Percentiles rank a stretch among this genome's conserved stretches.
These are phyloP conservation scores for Mallotus repandus DNA, from an alignment of 441 rosid species.

Conservation along the genomic window DNA sequence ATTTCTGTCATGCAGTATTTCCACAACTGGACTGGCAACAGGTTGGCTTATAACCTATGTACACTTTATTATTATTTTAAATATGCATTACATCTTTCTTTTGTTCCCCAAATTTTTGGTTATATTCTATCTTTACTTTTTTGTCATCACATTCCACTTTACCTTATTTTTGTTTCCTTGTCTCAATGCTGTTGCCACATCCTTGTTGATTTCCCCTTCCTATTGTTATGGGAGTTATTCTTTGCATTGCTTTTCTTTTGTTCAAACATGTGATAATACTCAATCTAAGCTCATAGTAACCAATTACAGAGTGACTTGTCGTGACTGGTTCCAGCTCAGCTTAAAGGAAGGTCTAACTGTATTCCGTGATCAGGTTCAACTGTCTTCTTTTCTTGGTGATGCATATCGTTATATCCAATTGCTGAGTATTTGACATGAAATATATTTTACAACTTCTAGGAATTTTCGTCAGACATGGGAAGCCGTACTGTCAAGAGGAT, in stretches of 20 bases:
- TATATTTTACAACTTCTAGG: constrained; percentile 40
- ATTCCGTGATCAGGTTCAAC: constrained; percentile 84
- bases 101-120: neutral
- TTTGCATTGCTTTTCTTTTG: neutral
- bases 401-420: neutral
- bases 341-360: constrained; percentile 99
- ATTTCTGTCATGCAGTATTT: constrained; percentile 69
- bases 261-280: neutral
- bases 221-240: constrained; percentile 1
- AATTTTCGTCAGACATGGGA: constrained; percentile 99
- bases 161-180: neutral
- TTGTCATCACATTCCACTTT: neutral
- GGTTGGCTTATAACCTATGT: constrained; percentile 41
- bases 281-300: constrained; percentile 14
- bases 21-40: constrained; percentile 99
- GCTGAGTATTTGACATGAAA: constrained; percentile 2
- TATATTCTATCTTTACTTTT: neutral
- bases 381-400: constrained; percentile 14
- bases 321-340: constrained; percentile 99
- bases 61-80: neutral
- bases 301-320: constrained; percentile 88
- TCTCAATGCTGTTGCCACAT: neutral
- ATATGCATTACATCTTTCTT: neutral
- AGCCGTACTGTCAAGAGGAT: constrained; percentile 95
- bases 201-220: neutral